Evolutionary conservation across 2,329 filamentous ascomycete species (phyloP).

Genomic region (Coleophoma eucalyptorum): DNA sequence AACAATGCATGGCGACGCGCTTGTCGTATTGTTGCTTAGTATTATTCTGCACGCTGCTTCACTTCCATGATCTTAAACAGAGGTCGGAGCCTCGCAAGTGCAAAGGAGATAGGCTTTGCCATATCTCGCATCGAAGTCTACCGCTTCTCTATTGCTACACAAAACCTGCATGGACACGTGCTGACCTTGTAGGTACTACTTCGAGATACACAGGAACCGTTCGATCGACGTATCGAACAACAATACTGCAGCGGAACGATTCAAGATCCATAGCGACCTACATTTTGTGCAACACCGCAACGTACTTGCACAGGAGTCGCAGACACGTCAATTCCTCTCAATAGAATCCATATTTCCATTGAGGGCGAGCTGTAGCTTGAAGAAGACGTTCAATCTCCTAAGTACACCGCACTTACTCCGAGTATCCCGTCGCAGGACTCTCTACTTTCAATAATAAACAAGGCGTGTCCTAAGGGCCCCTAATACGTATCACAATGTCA

Average conservation of each 20-base stretch:
- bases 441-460: constrained; percentile 14
- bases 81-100: constrained; percentile 7
- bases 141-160: constrained; percentile 11
- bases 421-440: too few species aligned
- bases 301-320: constrained; percentile 25
- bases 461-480: constrained; percentile 16
- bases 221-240: constrained; percentile 18
- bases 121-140: constrained; percentile 18
- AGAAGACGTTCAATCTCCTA: too few species aligned
- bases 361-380: constrained; percentile 22
- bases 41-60: too few species aligned
- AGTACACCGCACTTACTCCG: too few species aligned
- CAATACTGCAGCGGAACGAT: constrained; percentile 27
- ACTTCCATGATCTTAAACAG: neutral
- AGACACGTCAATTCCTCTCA: constrained; percentile 25
- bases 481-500: constrained; percentile 22
- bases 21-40: too few species aligned
- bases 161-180: constrained; percentile 29
- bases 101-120: constrained; percentile 14
- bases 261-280: constrained; percentile 21
- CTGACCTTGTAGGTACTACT: constrained; percentile 27
- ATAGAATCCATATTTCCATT: constrained; percentile 10
- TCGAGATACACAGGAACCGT: constrained; percentile 25
- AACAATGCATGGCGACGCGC: too few species aligned
- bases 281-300: constrained; percentile 20